These are phyloP conservation scores for Amanita inopinata DNA, from an alignment of 768 basidiomycete species.

Conservation along the genomic window DNA sequence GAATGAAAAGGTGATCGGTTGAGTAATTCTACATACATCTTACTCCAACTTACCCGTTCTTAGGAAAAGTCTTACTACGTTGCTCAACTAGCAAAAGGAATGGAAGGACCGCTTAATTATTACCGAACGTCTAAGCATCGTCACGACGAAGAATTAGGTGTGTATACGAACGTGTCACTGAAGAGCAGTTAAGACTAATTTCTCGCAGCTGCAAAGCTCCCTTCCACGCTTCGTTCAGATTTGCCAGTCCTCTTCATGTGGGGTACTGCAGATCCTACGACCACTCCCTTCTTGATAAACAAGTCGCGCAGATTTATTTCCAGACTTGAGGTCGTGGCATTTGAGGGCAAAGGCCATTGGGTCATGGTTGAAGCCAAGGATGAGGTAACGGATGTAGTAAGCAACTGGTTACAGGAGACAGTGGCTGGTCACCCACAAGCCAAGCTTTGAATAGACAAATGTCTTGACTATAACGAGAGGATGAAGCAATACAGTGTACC, in stretches of 20 bases:
- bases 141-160: constrained; percentile 57
- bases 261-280: constrained; percentile 46
- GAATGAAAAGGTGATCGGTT: constrained; percentile 17
- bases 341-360: constrained; percentile 61
- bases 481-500: too few relatives aligned
- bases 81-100: constrained; percentile 36
- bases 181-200: constrained; percentile 3
- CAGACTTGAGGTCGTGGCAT: constrained; percentile 36
- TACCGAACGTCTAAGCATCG: constrained; percentile 55
- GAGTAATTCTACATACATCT: background rate
- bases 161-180: too few relatives aligned
- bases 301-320: constrained; percentile 41
- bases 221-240: constrained; percentile 30
- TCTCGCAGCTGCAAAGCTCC: constrained; percentile 31
- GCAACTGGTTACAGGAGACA: constrained; percentile 35
- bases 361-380: constrained; percentile 54
- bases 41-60: background rate
- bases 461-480: too few relatives aligned
- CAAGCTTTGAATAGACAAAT: constrained; percentile 14
- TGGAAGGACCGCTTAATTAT: constrained; percentile 69
- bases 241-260: constrained; percentile 55
- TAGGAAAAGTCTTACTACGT: constrained; percentile 51
- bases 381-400: constrained; percentile 37
- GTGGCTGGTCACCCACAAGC: constrained; percentile 14
- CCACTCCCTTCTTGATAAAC: constrained; percentile 28